Evolutionary conservation across 2,329 filamentous ascomycete species (phyloP).

Genomic region (Dactylonectria estremocensis): DNA sequence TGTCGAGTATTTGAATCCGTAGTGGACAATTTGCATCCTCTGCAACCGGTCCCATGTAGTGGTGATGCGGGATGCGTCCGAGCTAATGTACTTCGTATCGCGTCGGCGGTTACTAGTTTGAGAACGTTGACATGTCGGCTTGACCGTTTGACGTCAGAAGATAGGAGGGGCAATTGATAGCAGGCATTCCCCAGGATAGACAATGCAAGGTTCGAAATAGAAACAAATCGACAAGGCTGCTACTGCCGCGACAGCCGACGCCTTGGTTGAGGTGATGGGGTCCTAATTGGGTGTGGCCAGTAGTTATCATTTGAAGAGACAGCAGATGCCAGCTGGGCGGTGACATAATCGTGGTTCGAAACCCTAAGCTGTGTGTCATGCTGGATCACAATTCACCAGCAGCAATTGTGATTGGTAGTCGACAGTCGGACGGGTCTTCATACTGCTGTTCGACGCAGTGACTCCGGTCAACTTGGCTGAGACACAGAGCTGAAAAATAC

Average conservation of each 20-base stretch:
- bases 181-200: conserved; percentile 27
- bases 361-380: conserved; percentile 28
- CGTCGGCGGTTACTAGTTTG: conserved; percentile 16
- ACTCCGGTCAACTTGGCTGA: background rate
- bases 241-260: conserved; percentile 26
- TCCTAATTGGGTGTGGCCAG: conserved; percentile 14
- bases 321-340: conserved; percentile 14
- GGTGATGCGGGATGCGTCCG: conserved; percentile 4
- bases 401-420: background rate
- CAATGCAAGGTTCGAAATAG: conserved; percentile 27
- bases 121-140: conserved; percentile 3
- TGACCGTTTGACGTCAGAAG: background rate
- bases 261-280: conserved; percentile 16
- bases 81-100: no score
- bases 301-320: background rate
- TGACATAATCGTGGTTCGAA: conserved; percentile 15
- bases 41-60: background rate
- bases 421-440: background rate
- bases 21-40: conserved; percentile 1
- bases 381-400: conserved; percentile 25
- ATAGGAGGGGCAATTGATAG: background rate
- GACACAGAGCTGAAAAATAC: background rate
- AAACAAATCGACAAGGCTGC: conserved; percentile 29
- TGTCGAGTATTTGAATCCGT: background rate
- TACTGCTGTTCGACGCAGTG: background rate